Evolutionary conservation across 2,329 filamentous ascomycete genomes (phyloP), one percentile per base, ranked within the genome.

Genomic region (Scleromitrula shiraiana): DNA sequence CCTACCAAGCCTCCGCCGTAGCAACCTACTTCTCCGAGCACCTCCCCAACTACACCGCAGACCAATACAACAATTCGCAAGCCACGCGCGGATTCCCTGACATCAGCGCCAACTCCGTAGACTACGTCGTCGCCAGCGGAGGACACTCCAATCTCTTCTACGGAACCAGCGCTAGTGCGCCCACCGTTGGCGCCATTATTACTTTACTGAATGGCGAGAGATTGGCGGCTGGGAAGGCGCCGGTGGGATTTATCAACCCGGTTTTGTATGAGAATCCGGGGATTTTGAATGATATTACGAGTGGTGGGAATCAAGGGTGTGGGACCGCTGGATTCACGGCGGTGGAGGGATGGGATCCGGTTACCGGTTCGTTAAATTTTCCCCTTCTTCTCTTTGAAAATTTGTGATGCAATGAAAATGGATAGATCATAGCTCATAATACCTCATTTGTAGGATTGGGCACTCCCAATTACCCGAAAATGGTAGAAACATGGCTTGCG

Each of bases 131-230:
- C 6, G 69, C 70, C 1, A 59, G 71, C 26, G 60, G 72, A 40
- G 71, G 70, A 17, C 56, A 59, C 5, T 71, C 70, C 46, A 54
- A 57, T 0, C 62, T 70, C 23, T 67, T 71, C 0, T 74, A 67
- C 41, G 76, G 75, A 12, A 80, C 77, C 0, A 74, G 70, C 22
- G 67, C 68, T 15, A 67, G 64, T 22, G 56, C 65, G 20, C 72
- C 67, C 0, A 68, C 62, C 6, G 10, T 45, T 15, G 47, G 47
- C 33, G 76, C 71, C 8, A 69, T 84, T 50, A 68, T 85, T 26
- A 68, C 75, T 3, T 67, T 84, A 2, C 67, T 85, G 43, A 85
- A 85, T 53, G 80, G 82, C 52, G 76, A 75, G 0, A 67, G 78
- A 24, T 62, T 82, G 8, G 67, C 71, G 1, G 66, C 65, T 14